Percentiles rank a stretch among this genome's conserved stretches.
These are phyloP conservation scores for Metschnikowia reukaufii DNA, from an alignment of 805 yeast species.

Conservation along the genomic window DNA sequence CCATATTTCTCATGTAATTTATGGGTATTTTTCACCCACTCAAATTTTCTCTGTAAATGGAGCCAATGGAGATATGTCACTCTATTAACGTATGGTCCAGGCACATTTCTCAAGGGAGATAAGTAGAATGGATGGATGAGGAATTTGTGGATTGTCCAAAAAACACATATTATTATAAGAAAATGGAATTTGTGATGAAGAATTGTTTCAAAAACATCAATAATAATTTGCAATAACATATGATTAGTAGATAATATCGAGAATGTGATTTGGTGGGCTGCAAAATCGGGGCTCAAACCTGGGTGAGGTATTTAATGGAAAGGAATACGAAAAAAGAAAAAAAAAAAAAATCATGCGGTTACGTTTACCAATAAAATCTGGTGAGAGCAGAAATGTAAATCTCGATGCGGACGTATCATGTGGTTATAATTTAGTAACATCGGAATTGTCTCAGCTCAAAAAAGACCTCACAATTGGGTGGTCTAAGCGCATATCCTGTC, in stretches of 20 bases:
- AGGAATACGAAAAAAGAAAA: too few relatives aligned
- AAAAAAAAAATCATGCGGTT: too few relatives aligned
- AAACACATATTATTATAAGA: background rate
- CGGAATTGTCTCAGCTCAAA: too few relatives aligned
- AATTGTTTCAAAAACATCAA: background rate
- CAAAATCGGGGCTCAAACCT: too few relatives aligned
- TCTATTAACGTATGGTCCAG: conserved; percentile 59
- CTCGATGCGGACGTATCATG: too few relatives aligned
- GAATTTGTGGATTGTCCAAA: conserved; percentile 33
- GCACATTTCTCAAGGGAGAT: conserved; percentile 51
- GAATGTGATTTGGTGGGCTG: too few relatives aligned
- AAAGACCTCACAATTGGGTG: background rate
- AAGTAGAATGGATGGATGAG: conserved; percentile 47
- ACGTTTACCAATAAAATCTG: too few relatives aligned
- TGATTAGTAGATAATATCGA: too few relatives aligned
- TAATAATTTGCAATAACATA: background rate
- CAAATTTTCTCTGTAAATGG: conserved; percentile 45
- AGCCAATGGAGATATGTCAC: conserved; percentile 37
- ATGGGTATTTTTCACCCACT: conserved; percentile 43
- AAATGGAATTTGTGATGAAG: background rate
- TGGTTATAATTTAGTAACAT: too few relatives aligned
- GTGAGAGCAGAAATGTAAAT: too few relatives aligned
- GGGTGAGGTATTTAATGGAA: too few relatives aligned
- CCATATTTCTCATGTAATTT: conserved; percentile 57
- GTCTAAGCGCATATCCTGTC: conserved; percentile 1